Percentiles rank a stretch among this genome's conserved stretches.
These are phyloP conservation scores for Pythium coloratum DNA, from an alignment of 352 stramenopile genomes.

Conservation along the genomic window DNA sequence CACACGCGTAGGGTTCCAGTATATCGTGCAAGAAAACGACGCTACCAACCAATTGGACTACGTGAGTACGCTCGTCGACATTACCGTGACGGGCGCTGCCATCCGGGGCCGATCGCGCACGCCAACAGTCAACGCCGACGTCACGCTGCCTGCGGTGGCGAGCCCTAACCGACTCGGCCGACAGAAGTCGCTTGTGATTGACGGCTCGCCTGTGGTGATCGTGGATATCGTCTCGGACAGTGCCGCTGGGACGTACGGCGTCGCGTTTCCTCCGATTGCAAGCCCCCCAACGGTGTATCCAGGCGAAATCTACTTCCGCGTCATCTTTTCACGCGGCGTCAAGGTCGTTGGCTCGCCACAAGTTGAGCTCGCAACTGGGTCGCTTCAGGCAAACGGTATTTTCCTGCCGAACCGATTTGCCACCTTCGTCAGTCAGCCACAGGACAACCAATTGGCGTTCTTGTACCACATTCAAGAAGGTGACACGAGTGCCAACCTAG, in stretches of 20 bases:
- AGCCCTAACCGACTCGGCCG: conserved; percentile 30
- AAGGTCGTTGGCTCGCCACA: conserved; percentile 43
- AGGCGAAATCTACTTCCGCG: conserved; percentile 67
- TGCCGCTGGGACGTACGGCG: conserved; percentile 51
- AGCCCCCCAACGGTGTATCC: conserved; percentile 53
- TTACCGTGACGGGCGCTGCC: conserved; percentile 20
- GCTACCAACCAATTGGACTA: conserved; percentile 32
- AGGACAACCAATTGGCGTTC: conserved; percentile 52
- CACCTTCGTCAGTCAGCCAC: conserved; percentile 43
- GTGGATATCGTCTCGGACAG: conserved; percentile 49
- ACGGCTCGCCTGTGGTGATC: conserved; percentile 45
- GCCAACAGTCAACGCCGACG: conserved; percentile 35
- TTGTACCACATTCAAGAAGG: conserved; percentile 60
- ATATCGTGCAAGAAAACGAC: conserved; percentile 41
- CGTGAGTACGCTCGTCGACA: conserved; percentile 25
- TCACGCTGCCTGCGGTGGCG: conserved; percentile 33
- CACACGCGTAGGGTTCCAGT: conserved; percentile 59
- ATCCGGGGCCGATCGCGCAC: conserved; percentile 38
- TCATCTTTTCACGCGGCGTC: conserved; percentile 63
- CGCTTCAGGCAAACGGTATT: conserved; percentile 41
- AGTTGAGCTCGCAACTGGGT: conserved; percentile 61
- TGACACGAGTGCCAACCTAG: conserved; percentile 57
- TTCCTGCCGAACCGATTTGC: conserved; percentile 52
- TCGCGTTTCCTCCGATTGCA: conserved; percentile 49
- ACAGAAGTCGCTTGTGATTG: conserved; percentile 43